A percentile compares a stretch with the other conserved stretches of the same genome.
Conservation (phyloP, 352 stramenopile species). For the Elongisporangium anandrum region DNA sequence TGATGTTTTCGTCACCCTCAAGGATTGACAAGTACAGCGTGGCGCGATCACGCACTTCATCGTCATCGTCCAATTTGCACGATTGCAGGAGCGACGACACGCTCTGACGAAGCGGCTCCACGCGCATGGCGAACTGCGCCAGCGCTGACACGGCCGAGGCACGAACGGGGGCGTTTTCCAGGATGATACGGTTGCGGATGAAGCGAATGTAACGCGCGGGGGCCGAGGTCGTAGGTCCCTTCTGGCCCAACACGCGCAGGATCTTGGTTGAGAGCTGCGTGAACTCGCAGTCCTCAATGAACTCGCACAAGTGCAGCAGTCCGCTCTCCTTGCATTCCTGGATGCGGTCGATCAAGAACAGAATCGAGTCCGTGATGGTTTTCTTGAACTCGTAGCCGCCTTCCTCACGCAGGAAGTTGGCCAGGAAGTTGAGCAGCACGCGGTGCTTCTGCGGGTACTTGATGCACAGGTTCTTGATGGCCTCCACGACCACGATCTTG, state of each 20-base stretch:
- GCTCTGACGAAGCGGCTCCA: slow-evolving; percentile 91
- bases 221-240: slow-evolving; percentile 92
- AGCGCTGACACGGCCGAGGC: slow-evolving; percentile 96
- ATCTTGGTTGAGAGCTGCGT: slow-evolving; percentile 92
- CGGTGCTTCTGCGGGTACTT: slow-evolving; percentile 98
- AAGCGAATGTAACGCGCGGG: slow-evolving; percentile 98
- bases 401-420: slow-evolving; percentile 95
- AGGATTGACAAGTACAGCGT: slow-evolving; percentile 86
- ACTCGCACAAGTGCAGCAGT: slow-evolving; percentile 98
- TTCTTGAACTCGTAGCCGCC: slow-evolving; percentile 99
- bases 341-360: slow-evolving; percentile 96
- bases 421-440: slow-evolving; percentile 97
- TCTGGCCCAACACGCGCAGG: slow-evolving; percentile 93
- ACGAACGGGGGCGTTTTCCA: slow-evolving; percentile 96
- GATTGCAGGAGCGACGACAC: slow-evolving; percentile 95
- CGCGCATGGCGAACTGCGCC: slow-evolving; percentile 94
- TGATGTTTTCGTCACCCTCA: slow-evolving; percentile 49
- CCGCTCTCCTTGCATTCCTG: slow-evolving; percentile 96
- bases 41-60: slow-evolving; percentile 94
- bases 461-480: slow-evolving; percentile 96
- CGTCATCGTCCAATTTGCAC: slow-evolving; percentile 96
- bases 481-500: slow-evolving; percentile 98
- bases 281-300: slow-evolving; percentile 98
- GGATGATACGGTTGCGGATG: slow-evolving; percentile 99
- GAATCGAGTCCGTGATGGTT: slow-evolving; percentile 97